phyloP scores from a whole-genome alignment of 164 flowering plant genomes.

The Sedum album region DNA sequence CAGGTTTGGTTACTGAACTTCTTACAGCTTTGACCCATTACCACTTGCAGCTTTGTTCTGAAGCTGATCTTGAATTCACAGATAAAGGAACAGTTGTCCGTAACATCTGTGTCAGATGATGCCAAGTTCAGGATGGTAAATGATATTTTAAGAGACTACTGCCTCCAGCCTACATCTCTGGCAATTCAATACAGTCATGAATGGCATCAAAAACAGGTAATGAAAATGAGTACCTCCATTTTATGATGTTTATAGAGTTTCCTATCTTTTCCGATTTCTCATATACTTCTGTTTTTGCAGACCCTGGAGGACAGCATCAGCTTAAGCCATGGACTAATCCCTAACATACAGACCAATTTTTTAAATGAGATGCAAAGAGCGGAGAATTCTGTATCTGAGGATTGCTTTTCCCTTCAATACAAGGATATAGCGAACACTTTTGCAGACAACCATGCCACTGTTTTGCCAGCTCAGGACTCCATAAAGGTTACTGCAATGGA shows the following conservation, averaged over 20 bases:
- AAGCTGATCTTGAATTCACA: constrained; percentile 11
- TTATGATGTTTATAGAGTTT: too few relatives aligned
- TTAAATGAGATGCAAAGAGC: constrained; percentile 13
- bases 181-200: constrained; percentile 28
- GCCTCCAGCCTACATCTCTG: constrained; percentile 24
- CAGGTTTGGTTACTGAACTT: neutral
- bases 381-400: neutral
- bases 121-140: constrained; percentile 43
- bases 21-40: neutral
- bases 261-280: too few relatives aligned
- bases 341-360: neutral
- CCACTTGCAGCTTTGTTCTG: neutral
- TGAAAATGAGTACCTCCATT: too few relatives aligned
- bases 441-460: neutral
- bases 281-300: neutral
- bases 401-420: neutral
- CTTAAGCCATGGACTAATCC: too few relatives aligned
- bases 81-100: constrained; percentile 38
- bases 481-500: neutral
- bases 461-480: neutral
- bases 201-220: constrained; percentile 23
- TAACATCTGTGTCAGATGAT: constrained; percentile 39
- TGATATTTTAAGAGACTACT: constrained; percentile 41
- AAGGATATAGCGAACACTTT: constrained; percentile 4
- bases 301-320: neutral